These are phyloP conservation scores for Pseudopyricularia cyperi DNA, from an alignment of 2,329 filamentous ascomycete genomes.

Conservation along the genomic window DNA sequence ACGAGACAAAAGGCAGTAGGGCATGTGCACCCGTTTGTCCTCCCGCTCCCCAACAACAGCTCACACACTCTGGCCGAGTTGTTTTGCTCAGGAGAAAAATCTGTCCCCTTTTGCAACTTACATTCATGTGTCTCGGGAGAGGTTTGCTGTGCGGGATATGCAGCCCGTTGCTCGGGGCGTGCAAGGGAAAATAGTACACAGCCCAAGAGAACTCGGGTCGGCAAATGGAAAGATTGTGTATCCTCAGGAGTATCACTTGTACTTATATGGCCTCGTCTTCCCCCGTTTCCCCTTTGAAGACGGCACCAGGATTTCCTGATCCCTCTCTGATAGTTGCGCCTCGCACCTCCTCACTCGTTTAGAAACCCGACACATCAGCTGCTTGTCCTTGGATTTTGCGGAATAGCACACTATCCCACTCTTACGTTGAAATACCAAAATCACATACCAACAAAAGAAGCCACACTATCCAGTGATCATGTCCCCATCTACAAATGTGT, in stretches of 20 bases:
- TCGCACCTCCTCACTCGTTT: neutral
- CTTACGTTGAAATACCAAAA: neutral
- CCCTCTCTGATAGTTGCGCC: neutral
- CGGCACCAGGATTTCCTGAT: neutral
- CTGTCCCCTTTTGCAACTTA: too few species aligned
- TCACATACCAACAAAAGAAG: neutral
- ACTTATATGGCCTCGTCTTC: neutral
- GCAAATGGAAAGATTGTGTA: neutral
- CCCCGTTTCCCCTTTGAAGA: neutral
- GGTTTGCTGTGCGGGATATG: neutral
- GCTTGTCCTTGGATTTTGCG: neutral
- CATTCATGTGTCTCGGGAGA: neutral
- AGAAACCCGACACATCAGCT: neutral
- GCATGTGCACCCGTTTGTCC: neutral
- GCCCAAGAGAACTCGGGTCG: neutral
- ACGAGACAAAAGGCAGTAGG: neutral
- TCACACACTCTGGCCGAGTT: too few species aligned
- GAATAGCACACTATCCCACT: neutral
- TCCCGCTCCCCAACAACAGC: neutral
- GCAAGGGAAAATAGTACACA: neutral
- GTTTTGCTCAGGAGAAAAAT: too few species aligned
- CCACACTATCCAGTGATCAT: neutral
- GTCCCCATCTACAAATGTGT: neutral
- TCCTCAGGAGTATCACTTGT: neutral
- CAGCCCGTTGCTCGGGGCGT: neutral